Base-by-base conservation (phyloP, 116 monocot genomes). In the Cymodocea nodosa region DNA sequence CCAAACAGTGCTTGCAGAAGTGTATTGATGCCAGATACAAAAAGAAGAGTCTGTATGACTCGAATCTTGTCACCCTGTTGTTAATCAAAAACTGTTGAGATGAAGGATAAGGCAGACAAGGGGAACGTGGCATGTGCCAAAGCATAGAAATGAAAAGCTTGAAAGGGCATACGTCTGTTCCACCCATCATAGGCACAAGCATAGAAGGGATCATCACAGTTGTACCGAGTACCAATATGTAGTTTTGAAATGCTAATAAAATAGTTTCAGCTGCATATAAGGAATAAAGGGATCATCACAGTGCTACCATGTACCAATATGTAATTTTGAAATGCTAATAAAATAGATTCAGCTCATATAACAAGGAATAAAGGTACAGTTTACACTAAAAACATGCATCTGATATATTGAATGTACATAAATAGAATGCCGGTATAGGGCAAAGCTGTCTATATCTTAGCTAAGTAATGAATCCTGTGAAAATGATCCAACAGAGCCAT, bases 111-210 rank as follows among this genome's bases (percentile, higher is more conserved):
- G 57, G 57, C 12, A 23, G 23, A 57, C 3, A 23, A 22, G 12
- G 12, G 22, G 24, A 15, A 11, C 3, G 30, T 30, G 30, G 30
- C 30, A 30, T 30, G 44, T 10, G 3, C 12, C 44, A 44, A 44
- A 44, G 50, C 51, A 76, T 19, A 52, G 14, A 48, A 20, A 24
- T 40, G 17, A 72, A 35, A 49, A 62, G 1, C 23, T 25, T 24
- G 7, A 60, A 63, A 48, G 20, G 14, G 15, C 83, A 89, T 74
- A 93, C 93, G 78, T 82, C 80, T 71, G 34, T 84, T 60, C 93
- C 93, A 62, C 93, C 93, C 93, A 93, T 93, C 73, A 82, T 58
- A 30, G 93, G 93, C 52, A 93, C 93, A 78, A 93, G 81, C 56
- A 75, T 17, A 9, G 93, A 79, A 70, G 93, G 93, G 25, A 93